These are phyloP conservation scores for Orbilia oligospora DNA, from an alignment of 2,329 filamentous ascomycete genomes.

Conservation along the genomic window DNA sequence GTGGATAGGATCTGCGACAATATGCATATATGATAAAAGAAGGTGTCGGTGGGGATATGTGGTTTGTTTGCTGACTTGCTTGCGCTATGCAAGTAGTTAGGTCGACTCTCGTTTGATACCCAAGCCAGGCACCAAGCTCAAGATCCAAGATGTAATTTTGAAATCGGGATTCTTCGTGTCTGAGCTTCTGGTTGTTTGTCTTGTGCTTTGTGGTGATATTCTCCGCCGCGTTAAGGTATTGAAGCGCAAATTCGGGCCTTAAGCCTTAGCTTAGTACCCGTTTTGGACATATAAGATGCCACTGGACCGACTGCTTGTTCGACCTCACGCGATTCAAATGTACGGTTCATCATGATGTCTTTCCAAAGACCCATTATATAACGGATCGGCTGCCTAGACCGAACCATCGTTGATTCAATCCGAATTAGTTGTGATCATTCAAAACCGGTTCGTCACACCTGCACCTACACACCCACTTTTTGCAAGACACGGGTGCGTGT, in stretches of 20 bases:
- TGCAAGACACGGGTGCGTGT: neutral
- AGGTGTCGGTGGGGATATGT: conserved; percentile 39
- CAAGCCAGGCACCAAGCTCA: conserved; percentile 29
- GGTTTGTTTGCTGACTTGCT: no score
- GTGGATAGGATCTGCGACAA: conserved; percentile 46
- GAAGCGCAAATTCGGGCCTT: neutral
- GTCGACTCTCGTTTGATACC: neutral
- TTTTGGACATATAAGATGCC: neutral
- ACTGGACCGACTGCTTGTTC: neutral
- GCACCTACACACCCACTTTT: conserved; percentile 26
- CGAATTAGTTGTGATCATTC: conserved; percentile 31
- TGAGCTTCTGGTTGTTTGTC: neutral
- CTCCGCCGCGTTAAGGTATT: conserved; percentile 34
- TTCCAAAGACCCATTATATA: conserved; percentile 44
- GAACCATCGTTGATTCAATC: conserved; percentile 26
- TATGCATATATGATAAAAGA: conserved; percentile 34
- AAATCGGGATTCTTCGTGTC: neutral
- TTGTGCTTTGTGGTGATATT: conserved; percentile 32
- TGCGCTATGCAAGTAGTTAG: conserved; percentile 7
- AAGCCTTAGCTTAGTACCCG: no score
- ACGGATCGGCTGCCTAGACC: conserved; percentile 53
- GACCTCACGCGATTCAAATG: conserved; percentile 21
- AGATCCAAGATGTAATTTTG: conserved; percentile 24
- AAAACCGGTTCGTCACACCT: conserved; percentile 17
- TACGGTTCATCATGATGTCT: conserved; percentile 5